These are phyloP conservation scores for Ceratocystis eucalypticola DNA, from an alignment of 2,329 filamentous ascomycete species.

Conservation along the genomic window DNA sequence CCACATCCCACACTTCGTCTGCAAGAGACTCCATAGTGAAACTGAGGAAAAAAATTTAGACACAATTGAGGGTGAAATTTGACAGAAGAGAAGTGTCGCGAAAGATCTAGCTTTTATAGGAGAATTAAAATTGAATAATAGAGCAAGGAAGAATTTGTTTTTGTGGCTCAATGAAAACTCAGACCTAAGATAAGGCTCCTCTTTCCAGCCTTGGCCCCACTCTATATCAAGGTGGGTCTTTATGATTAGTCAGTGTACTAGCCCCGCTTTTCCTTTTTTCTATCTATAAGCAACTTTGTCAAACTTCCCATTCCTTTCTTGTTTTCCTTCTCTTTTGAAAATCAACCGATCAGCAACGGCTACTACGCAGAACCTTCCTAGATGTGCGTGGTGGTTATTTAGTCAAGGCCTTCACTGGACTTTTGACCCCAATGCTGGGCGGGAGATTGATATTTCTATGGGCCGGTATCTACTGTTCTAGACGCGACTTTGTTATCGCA, in stretches of 20 bases:
- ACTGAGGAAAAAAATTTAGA: conserved; percentile 20
- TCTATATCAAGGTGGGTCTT: neutral
- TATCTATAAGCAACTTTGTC: neutral
- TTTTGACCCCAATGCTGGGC: conserved; percentile 41
- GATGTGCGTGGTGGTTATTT: conserved; percentile 15
- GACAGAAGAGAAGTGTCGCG: conserved; percentile 1
- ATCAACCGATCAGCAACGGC: conserved; percentile 28
- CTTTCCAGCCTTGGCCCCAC: conserved; percentile 16
- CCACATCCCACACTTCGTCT: conserved; percentile 65
- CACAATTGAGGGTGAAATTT: neutral
- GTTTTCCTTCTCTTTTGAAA: conserved; percentile 26
- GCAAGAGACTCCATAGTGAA: conserved; percentile 56
- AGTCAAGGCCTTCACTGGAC: conserved; percentile 17
- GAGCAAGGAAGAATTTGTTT: neutral
- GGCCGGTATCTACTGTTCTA: conserved; percentile 81
- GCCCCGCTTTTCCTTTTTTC: conserved; percentile 8
- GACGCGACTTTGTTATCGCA: conserved; percentile 40
- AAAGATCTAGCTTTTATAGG: neutral
- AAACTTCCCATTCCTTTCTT: conserved; percentile 22
- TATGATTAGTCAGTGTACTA: conserved; percentile 12
- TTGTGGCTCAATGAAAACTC: conserved; percentile 6
- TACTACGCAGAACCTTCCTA: conserved; percentile 23
- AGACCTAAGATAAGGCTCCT: neutral
- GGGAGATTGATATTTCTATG: conserved; percentile 47
- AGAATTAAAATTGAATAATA: neutral